These are phyloP conservation scores for Termitomyces heimii DNA, from an alignment of 768 basidiomycete genomes.

Conservation along the genomic window DNA sequence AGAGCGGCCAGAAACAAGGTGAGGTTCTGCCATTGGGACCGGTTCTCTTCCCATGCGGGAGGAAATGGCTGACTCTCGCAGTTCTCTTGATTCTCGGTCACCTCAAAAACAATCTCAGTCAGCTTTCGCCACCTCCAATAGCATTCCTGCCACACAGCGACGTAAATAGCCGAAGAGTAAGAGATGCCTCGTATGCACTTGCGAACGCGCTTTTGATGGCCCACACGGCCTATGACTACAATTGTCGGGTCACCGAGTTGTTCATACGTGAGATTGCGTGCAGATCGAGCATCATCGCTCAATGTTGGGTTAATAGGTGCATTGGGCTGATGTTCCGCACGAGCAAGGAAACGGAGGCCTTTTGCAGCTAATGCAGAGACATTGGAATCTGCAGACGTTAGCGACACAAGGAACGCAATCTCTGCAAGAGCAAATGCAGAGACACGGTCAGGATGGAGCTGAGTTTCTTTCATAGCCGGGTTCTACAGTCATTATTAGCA, in stretches of 20 bases:
- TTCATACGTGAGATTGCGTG: conserved; percentile 70
- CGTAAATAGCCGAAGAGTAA: conserved; percentile 58
- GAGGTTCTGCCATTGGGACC: conserved; percentile 82
- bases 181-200: conserved; percentile 62
- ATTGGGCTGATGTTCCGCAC: conserved; percentile 57
- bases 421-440: conserved; percentile 66
- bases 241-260: conserved; percentile 74
- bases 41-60: conserved; percentile 45
- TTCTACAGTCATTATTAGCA: conserved; percentile 3
- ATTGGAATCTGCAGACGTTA: conserved; percentile 63
- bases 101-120: conserved; percentile 49
- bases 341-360: conserved; percentile 61
- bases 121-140: conserved; percentile 70
- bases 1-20: conserved; percentile 72
- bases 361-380: conserved; percentile 66
- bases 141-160: conserved; percentile 80
- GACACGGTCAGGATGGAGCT: conserved; percentile 44
- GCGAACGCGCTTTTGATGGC: conserved; percentile 75
- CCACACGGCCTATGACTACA: conserved; percentile 66
- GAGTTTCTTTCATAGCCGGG: conserved; percentile 40
- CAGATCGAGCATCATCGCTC: conserved; percentile 57
- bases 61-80: conserved; percentile 18
- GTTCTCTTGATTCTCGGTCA: conserved; percentile 25
- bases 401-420: conserved; percentile 63
- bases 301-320: conserved; percentile 45